phyloP scores from a whole-genome alignment of 2,329 filamentous ascomycete genomes.

The Nemania sp. region DNA sequence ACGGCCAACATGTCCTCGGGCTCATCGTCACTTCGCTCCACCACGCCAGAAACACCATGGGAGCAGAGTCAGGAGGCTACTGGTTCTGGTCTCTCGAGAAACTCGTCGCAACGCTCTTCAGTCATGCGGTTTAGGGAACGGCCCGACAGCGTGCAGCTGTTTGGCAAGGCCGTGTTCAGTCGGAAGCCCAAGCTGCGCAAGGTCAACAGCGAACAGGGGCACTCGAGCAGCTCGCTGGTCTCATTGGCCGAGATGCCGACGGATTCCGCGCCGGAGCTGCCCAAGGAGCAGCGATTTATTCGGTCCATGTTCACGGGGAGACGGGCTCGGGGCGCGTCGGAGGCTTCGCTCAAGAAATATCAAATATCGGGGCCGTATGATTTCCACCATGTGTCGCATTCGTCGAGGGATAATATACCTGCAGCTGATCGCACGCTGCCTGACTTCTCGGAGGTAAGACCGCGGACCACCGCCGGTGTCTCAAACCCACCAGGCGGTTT shows the following conservation, averaged over 20 bases:
- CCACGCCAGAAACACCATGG: conserved; percentile 51
- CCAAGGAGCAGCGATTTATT: conserved; percentile 50
- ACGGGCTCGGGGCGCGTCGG: conserved; percentile 40
- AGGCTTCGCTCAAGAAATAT: conserved; percentile 44
- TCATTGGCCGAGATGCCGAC: conserved; percentile 49
- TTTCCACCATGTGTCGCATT: conserved; percentile 67
- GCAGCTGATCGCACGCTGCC: conserved; percentile 46
- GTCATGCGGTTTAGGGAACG: conserved; percentile 57
- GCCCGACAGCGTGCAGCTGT: conserved; percentile 61
- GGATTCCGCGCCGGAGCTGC: conserved; percentile 39
- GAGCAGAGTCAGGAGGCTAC: conserved; percentile 53
- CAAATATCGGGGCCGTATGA: conserved; percentile 68
- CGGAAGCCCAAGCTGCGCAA: conserved; percentile 56
- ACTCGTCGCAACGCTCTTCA: conserved; percentile 59
- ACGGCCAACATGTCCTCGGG: conserved; percentile 58
- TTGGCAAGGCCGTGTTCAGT: conserved; percentile 63
- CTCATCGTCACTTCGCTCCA: conserved; percentile 56
- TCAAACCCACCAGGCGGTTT: background rate
- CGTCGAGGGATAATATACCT: conserved; percentile 52
- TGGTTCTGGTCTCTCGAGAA: conserved; percentile 54
- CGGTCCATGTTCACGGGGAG: conserved; percentile 57
- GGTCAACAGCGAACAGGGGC: conserved; percentile 53
- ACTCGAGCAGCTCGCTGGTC: conserved; percentile 53
- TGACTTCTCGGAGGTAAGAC: conserved; percentile 45
- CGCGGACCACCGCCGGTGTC: conserved; percentile 24